phyloP scores from a whole-genome alignment of 108 stramenopile genomes.

The Stephanodiscus triporus region DNA sequence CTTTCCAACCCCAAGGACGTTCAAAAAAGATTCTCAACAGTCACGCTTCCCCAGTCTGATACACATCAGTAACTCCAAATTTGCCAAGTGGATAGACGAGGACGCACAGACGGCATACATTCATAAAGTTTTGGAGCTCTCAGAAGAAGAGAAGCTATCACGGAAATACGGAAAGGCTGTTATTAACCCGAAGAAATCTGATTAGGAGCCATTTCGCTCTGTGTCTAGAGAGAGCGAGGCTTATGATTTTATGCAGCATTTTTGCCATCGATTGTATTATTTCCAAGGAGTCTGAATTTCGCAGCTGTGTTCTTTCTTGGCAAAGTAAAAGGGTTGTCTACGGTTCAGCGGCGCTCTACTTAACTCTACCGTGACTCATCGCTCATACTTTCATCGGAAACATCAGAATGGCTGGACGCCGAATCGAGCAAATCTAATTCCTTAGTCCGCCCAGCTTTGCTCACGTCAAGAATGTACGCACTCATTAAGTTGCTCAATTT shows the following conservation, averaged over 20 bases:
- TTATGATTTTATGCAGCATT: no score
- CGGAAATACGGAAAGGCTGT: conserved; percentile 43
- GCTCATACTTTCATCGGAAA: conserved; percentile 1
- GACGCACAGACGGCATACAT: conserved; percentile 35
- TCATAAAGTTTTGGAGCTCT: conserved; percentile 32
- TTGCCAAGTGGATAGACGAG: conserved; percentile 48
- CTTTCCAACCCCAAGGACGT: conserved; percentile 42
- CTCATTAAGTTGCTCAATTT: conserved; percentile 26
- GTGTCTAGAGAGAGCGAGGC: no score
- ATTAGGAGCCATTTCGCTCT: background rate
- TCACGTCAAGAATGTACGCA: conserved; percentile 22
- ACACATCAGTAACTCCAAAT: conserved; percentile 40
- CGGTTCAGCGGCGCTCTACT: background rate
- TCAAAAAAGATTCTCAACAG: conserved; percentile 2
- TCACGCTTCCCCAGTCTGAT: conserved; percentile 35
- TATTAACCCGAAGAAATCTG: conserved; percentile 14
- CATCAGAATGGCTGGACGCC: conserved; percentile 12
- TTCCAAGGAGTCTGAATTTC: no score
- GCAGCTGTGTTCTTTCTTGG: no score
- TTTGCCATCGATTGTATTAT: no score
- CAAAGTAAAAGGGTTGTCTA: no score
- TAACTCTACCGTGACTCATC: background rate
- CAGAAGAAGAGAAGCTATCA: conserved; percentile 32
- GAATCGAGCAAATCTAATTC: conserved; percentile 10
- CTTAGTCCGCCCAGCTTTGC: conserved; percentile 13